phyloP scores from a whole-genome alignment of 208 protist species.

The Acanthamoeba quina region DNA sequence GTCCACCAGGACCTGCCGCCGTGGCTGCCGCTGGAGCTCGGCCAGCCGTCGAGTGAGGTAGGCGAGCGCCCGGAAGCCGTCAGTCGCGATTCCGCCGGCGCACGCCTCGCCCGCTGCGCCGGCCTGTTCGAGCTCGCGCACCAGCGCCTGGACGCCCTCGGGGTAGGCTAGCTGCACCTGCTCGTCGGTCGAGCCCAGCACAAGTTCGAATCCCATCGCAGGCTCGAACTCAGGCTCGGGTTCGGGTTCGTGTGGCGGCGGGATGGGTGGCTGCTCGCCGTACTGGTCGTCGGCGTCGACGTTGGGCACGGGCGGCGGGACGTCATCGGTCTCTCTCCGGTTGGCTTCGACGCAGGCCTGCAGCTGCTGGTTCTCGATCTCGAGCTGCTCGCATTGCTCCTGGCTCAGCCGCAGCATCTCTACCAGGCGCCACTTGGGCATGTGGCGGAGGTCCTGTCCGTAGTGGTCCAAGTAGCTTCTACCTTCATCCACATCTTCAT shows the following conservation, averaged over 20 bases:
- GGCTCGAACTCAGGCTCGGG: neutral
- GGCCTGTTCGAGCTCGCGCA: neutral
- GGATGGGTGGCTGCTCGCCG: neutral
- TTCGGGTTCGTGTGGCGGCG: neutral
- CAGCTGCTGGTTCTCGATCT: too few relatives aligned
- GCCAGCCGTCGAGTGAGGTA: neutral
- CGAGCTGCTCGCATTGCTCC: conserved; percentile 53
- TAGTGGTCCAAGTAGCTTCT: conserved; percentile 54
- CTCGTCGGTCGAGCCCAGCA: neutral
- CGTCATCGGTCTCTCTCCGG: too few relatives aligned
- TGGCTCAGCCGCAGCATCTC: conserved; percentile 58
- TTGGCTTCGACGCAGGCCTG: too few relatives aligned
- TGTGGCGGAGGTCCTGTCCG: conserved; percentile 5
- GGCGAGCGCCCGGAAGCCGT: neutral
- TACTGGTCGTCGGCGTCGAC: too few relatives aligned
- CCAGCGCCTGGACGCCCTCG: neutral
- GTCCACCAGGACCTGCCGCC: neutral
- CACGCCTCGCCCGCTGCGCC: too few relatives aligned
- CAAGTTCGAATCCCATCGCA: neutral
- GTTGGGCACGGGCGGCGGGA: too few relatives aligned
- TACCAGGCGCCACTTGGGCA: conserved; percentile 25
- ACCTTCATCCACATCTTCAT: neutral
- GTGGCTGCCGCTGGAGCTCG: neutral
- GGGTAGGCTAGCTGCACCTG: neutral
- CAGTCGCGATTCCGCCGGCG: neutral